Percentiles rank a stretch among this genome's conserved stretches.
Evolutionary conservation across 108 stramenopile genomes (phyloP).

Genomic region (Cyclotella sp.): DNA sequence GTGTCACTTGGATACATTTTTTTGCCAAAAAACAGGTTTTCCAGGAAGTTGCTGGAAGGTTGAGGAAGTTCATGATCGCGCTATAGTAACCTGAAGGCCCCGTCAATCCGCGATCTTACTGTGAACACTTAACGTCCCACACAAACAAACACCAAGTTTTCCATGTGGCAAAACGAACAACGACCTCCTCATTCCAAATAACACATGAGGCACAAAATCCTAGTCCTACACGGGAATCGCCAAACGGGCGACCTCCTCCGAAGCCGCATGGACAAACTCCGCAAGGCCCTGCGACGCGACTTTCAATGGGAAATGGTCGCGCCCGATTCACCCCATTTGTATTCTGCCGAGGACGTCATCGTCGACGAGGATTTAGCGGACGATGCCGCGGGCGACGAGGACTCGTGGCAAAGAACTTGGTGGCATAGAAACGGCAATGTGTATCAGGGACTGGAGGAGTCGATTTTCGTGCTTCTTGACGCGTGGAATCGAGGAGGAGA

Average conservation of each 20-base stretch:
- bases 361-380: constrained; percentile 54
- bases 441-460: constrained; percentile 68
- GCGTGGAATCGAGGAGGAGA: constrained; percentile 45
- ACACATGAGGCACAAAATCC: constrained; percentile 26
- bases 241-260: constrained; percentile 77
- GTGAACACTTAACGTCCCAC: too few species aligned
- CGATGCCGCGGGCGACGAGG: constrained; percentile 51
- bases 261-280: constrained; percentile 67
- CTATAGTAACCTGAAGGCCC: too few species aligned
- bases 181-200: too few species aligned
- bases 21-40: too few species aligned
- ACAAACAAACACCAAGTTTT: background rate
- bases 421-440: constrained; percentile 43
- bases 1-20: too few species aligned
- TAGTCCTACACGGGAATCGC: constrained; percentile 79
- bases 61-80: too few species aligned
- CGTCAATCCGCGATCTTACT: too few species aligned
- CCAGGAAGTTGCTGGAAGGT: too few species aligned
- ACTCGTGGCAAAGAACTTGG: constrained; percentile 50
- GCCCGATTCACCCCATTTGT: constrained; percentile 65
- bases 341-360: constrained; percentile 52
- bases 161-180: too few species aligned
- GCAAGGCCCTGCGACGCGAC: constrained; percentile 52
- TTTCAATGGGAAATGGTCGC: constrained; percentile 63
- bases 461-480: constrained; percentile 47